A percentile compares a stretch with the other conserved stretches of the same genome.
Conservation (phyloP, 2,329 filamentous ascomycete species). For the Massarina eburnea region DNA sequence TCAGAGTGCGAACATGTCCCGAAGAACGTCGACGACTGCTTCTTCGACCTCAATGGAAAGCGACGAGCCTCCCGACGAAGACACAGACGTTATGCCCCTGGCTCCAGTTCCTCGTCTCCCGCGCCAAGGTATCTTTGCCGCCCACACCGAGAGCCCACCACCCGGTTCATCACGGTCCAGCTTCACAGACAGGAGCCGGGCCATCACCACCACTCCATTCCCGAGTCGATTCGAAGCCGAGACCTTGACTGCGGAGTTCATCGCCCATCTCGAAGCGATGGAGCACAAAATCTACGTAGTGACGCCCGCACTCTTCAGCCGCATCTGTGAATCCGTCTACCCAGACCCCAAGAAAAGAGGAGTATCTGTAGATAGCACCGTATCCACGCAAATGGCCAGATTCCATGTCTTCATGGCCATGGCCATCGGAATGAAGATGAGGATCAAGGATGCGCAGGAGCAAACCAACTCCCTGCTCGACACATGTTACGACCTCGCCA, state of each 20-base stretch:
- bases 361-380: constrained; percentile 14
- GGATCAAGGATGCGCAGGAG: constrained; percentile 32
- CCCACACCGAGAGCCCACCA: constrained; percentile 28
- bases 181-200: constrained; percentile 36
- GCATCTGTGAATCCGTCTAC: constrained; percentile 37
- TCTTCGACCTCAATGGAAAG: constrained; percentile 32
- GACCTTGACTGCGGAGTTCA: constrained; percentile 37
- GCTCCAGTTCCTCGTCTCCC: constrained; percentile 30
- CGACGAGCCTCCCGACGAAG: constrained; percentile 33
- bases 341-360: constrained; percentile 26
- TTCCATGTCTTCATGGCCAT: constrained; percentile 42
- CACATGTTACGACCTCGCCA: constrained; percentile 39
- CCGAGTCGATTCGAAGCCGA: constrained; percentile 42
- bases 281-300: constrained; percentile 31
- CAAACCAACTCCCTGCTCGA: constrained; percentile 36
- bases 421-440: constrained; percentile 40
- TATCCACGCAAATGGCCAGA: constrained; percentile 36
- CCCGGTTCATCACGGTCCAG: constrained; percentile 29
- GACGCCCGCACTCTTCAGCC: constrained; percentile 24
- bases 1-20: constrained; percentile 27
- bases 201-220: constrained; percentile 30
- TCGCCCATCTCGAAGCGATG: constrained; percentile 28
- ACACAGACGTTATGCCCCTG: constrained; percentile 31
- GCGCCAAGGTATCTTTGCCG: constrained; percentile 34
- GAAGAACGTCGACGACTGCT: constrained; percentile 38